These are phyloP conservation scores for Hirschfeldia incana DNA, from an alignment of 345 rosid species.

Conservation along the genomic window DNA sequence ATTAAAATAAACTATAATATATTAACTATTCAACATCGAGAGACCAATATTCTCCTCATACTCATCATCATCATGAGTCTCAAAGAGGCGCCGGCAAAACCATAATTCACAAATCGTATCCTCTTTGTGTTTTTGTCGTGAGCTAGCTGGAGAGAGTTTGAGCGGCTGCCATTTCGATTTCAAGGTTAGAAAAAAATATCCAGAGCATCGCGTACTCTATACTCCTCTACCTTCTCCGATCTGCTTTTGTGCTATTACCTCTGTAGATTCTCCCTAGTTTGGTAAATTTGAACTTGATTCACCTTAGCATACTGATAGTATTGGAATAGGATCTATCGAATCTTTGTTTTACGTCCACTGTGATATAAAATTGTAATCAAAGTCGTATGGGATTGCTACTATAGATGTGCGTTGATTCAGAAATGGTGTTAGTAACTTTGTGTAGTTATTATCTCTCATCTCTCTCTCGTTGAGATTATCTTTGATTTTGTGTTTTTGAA, in stretches of 20 bases:
- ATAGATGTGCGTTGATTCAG: background rate
- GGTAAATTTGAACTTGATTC: background rate
- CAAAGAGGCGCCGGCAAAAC: constrained; percentile 18
- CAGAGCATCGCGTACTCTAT: background rate
- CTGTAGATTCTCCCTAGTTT: background rate
- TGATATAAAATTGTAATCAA: background rate
- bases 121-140: background rate
- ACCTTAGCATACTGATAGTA: background rate
- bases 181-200: constrained; percentile 11
- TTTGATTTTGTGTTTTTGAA: too few relatives aligned
- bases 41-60: too few relatives aligned
- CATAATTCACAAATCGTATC: constrained; percentile 13
- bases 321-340: background rate
- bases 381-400: background rate
- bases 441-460: too few relatives aligned
- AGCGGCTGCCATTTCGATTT: constrained; percentile 30
- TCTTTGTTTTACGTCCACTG: background rate
- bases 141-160: constrained; percentile 1
- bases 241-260: background rate
- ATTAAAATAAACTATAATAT: too few relatives aligned
- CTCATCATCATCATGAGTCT: too few relatives aligned
- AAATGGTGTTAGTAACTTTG: too few relatives aligned
- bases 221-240: background rate
- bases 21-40: too few relatives aligned
- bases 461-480: too few relatives aligned